Evolutionary conservation across 2,329 filamentous ascomycete genomes (phyloP).

Genomic region (Sarocladium kiliense): DNA sequence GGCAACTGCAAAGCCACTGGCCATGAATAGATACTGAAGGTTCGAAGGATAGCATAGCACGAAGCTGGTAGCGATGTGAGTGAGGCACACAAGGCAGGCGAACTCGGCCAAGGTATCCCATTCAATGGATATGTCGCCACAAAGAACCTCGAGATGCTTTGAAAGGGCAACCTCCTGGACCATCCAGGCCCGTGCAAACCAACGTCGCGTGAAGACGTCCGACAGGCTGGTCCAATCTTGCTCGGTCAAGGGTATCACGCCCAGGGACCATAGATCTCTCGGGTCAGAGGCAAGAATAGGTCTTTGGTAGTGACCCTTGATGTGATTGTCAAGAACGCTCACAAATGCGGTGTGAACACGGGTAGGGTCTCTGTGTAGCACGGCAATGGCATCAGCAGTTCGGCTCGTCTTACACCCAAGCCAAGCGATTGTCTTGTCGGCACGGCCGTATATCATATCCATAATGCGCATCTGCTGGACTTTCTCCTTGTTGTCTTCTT

Average conservation of each 20-base stretch:
- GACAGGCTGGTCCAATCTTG: neutral
- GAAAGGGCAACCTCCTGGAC: neutral
- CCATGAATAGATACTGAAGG: neutral
- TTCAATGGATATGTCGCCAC: neutral
- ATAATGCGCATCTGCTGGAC: constrained; percentile 22
- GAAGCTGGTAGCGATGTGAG: neutral
- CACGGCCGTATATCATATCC: constrained; percentile 22
- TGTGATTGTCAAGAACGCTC: neutral
- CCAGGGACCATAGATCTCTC: neutral
- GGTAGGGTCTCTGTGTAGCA: neutral
- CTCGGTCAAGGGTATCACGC: neutral
- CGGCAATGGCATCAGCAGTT: neutral
- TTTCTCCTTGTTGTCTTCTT: constrained; percentile 20
- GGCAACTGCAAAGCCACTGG: neutral
- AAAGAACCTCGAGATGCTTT: neutral
- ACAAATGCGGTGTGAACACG: neutral
- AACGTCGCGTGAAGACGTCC: neutral
- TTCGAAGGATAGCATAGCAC: neutral
- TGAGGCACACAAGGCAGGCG: neutral
- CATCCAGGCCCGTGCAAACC: neutral
- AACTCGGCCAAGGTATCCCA: neutral
- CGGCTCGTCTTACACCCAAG: constrained; percentile 14
- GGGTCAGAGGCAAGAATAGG: neutral
- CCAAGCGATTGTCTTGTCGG: constrained; percentile 20
- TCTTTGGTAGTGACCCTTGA: neutral